Percentiles rank a stretch among this genome's conserved stretches.
These are phyloP conservation scores for Aspergillus homomorphus DNA, from an alignment of 495 filamentous ascomycete genomes.

Conservation along the genomic window DNA sequence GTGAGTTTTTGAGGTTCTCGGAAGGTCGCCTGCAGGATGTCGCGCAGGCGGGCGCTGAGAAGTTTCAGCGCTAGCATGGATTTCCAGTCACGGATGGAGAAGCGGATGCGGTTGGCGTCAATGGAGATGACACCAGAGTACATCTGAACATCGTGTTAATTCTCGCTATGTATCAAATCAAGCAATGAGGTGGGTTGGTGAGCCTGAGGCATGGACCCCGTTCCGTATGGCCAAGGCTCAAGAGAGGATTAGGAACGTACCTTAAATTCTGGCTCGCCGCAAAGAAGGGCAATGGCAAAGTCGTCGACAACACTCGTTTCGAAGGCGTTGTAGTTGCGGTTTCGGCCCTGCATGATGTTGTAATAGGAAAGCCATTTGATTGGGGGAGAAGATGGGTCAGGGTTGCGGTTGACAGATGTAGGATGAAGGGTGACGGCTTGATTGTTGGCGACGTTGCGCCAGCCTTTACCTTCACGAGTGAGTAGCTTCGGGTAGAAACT, in stretches of 20 bases:
- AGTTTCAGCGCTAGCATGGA: slow-evolving; percentile 80
- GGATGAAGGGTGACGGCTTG: slow-evolving; percentile 81
- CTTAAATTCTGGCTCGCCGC: slow-evolving; percentile 82
- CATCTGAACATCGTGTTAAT: slow-evolving; percentile 46
- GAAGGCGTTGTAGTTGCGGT: slow-evolving; percentile 80
- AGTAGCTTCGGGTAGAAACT: slow-evolving; percentile 95
- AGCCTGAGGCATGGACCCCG: neutral
- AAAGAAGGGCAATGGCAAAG: slow-evolving; percentile 77
- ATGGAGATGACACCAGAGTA: slow-evolving; percentile 82
- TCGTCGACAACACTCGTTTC: slow-evolving; percentile 81
- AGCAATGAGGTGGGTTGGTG: neutral
- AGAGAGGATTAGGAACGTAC: slow-evolving; percentile 28
- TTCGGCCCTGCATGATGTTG: slow-evolving; percentile 87
- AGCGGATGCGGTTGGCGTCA: slow-evolving; percentile 84
- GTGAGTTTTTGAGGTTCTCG: slow-evolving; percentile 62
- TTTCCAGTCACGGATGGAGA: slow-evolving; percentile 86
- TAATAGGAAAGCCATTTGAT: slow-evolving; percentile 89
- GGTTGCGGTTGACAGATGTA: slow-evolving; percentile 77
- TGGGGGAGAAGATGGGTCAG: slow-evolving; percentile 35
- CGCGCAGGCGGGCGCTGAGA: slow-evolving; percentile 63
- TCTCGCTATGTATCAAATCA: neutral
- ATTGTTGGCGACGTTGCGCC: slow-evolving; percentile 87
- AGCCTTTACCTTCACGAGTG: slow-evolving; percentile 80
- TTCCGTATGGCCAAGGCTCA: neutral
- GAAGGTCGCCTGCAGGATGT: slow-evolving; percentile 68